Base-by-base conservation (phyloP, 176 grass and related monocot genomes). In the Typha latifolia region DNA sequence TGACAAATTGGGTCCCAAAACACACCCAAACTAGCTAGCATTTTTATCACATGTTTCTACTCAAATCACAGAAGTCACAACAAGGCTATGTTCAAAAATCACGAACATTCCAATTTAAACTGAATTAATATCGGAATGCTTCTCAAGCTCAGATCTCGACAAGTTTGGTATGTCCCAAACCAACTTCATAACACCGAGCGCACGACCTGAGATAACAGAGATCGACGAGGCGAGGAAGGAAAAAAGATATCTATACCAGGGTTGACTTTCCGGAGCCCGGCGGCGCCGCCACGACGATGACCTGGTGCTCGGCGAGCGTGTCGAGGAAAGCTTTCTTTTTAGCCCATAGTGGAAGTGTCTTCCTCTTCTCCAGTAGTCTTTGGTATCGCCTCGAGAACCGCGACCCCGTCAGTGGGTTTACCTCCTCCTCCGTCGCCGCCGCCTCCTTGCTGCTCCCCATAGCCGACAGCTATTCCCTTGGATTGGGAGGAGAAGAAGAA, bases 251-350 rank as follows among this genome's bases (percentile, higher is more conserved):
- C 3, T 8, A 3, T 26, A 74, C 72, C 72, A 65, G 72, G n/a
- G 72, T 74, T 26, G 72, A 74, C 62, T 74, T 74, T 3, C 72
- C 72, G 49, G 72, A 74, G 14, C 72, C 72, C 15, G 72, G 62
- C 62, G 62, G 62, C 24, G 72, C 72, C 14, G 62, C 72, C 32
- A 74, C 72, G 26, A 74, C 14, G 10, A 74, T 48, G 48, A 64
- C 48, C 48, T 31, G 47, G 26, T 65, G 62, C 48, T 74, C 65
- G 12, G 72, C 24, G 16, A 74, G 48, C 22, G 49, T 24, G 48
- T 66, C 72, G 15, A 64, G 47, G 27, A 74, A 64, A 43, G 64
- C 64, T 9, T 51, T 20, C 26, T 48, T 48, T 3, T 52, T 0
- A 48, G 8, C n/a, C 61, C 61, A 74, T 4, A 74, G 48, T 0